phyloP scores from a whole-genome alignment of 1,139 yeast species.

The Candida mesenterica region DNA sequence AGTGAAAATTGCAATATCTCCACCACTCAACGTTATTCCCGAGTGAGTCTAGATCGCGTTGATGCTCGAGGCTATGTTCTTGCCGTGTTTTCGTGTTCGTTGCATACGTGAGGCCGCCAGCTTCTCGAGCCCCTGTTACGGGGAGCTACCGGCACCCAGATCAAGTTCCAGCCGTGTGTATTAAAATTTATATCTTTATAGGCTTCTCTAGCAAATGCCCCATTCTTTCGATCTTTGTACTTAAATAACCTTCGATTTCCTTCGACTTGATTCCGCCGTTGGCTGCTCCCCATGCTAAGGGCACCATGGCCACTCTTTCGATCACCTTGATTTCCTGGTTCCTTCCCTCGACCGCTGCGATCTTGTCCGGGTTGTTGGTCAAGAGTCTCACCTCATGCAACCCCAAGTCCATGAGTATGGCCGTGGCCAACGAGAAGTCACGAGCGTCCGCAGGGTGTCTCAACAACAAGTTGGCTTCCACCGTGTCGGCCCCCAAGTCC shows the following conservation, averaged over 20 bases:
- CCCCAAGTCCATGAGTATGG: constrained; percentile 83
- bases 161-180: no score
- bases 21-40: no score
- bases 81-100: no score
- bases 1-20: no score
- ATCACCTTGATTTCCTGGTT: constrained; percentile 66
- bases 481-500: constrained; percentile 98
- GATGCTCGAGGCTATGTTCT: no score
- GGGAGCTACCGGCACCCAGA: no score
- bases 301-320: constrained; percentile 95
- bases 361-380: constrained; percentile 96
- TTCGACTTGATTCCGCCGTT: constrained; percentile 68
- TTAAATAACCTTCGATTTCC: constrained; percentile 88
- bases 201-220: constrained; percentile 83
- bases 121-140: no score
- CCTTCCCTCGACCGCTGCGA: constrained; percentile 88
- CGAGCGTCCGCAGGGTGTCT: constrained; percentile 98
- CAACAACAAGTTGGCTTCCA: constrained; percentile 87
- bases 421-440: constrained; percentile 89
- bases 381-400: constrained; percentile 68
- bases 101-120: no score
- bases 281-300: constrained; percentile 75
- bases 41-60: no score
- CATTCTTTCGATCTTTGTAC: constrained; percentile 95
- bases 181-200: constrained; percentile 31